phyloP scores from a whole-genome alignment of 2,329 filamentous ascomycete genomes.

The Aureobasidium pullulans region DNA sequence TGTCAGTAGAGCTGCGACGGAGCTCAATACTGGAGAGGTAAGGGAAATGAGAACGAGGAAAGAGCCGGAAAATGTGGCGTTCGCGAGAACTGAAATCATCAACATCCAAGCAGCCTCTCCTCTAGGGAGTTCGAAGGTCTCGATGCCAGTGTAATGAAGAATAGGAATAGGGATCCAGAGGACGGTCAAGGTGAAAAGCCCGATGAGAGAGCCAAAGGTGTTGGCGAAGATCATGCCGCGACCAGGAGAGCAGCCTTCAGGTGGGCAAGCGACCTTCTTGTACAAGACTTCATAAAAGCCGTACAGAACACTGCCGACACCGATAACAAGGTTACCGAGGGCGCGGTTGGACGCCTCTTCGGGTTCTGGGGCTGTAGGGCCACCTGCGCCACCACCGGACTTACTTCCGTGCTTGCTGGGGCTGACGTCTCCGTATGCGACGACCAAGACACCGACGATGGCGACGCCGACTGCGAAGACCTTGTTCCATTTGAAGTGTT shows the following conservation, averaged over 20 bases:
- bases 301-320: conserved; percentile 82
- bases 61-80: conserved; percentile 85
- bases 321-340: conserved; percentile 86
- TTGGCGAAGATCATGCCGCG: conserved; percentile 96
- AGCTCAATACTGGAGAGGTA: conserved; percentile 78
- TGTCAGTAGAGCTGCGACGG: conserved; percentile 85
- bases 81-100: conserved; percentile 71
- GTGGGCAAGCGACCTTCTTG: conserved; percentile 87
- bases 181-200: conserved; percentile 73
- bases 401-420: conserved; percentile 46
- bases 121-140: conserved; percentile 73
- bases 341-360: conserved; percentile 60
- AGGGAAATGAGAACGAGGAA: conserved; percentile 90
- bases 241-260: conserved; percentile 74
- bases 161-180: conserved; percentile 90
- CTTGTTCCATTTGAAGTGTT: conserved; percentile 78
- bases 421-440: conserved; percentile 76
- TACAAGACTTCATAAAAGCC: conserved; percentile 97
- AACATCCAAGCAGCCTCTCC: conserved; percentile 76
- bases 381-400: conserved; percentile 47
- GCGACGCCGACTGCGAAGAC: conserved; percentile 78
- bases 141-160: conserved; percentile 68
- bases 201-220: conserved; percentile 81
- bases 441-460: conserved; percentile 83
- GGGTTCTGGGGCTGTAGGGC: conserved; percentile 35